phyloP scores from a whole-genome alignment of 2,329 filamentous ascomycete species.

The Neodidymelliopsis sp. region DNA sequence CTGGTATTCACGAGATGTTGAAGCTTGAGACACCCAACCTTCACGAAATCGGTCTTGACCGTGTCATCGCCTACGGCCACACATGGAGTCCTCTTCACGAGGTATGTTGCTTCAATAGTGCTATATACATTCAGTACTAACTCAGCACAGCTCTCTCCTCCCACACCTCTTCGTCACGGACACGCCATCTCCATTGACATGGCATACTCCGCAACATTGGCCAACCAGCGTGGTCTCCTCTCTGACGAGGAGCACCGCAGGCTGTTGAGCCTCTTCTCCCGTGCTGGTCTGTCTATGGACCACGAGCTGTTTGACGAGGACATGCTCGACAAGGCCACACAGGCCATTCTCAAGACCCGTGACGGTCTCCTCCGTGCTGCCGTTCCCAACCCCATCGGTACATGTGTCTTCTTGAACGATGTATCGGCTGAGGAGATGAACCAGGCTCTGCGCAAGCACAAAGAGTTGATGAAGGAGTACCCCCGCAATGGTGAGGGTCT shows the following conservation, averaged over 20 bases:
- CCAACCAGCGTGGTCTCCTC: slow-evolving; percentile 68
- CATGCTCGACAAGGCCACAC: slow-evolving; percentile 70
- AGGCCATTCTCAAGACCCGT: slow-evolving; percentile 74
- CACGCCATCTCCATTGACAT: slow-evolving; percentile 80
- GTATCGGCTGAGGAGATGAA: slow-evolving; percentile 69
- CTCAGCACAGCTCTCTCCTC: slow-evolving; percentile 64
- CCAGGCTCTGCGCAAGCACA: slow-evolving; percentile 67
- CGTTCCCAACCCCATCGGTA: slow-evolving; percentile 72
- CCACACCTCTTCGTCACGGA: slow-evolving; percentile 73
- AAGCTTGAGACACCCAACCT: slow-evolving; percentile 77
- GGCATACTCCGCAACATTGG: slow-evolving; percentile 76
- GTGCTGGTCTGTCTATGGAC: slow-evolving; percentile 75
- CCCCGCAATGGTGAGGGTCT: slow-evolving; percentile 70
- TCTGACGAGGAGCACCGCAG: slow-evolving; percentile 67
- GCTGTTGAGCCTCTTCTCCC: slow-evolving; percentile 72
- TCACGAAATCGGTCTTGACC: slow-evolving; percentile 74
- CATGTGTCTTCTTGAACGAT: slow-evolving; percentile 74
- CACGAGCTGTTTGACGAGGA: slow-evolving; percentile 72
- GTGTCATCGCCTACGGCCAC: slow-evolving; percentile 77
- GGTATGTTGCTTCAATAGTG: slow-evolving; percentile 21
- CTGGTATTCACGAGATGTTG: slow-evolving; percentile 75
- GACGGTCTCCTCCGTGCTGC: slow-evolving; percentile 73
- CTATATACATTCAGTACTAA: slow-evolving; percentile 12
- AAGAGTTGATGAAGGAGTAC: slow-evolving; percentile 67
- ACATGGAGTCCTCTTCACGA: slow-evolving; percentile 77